Conservation (phyloP, 805 yeast genomes). For the Lachancea sp. region DNA sequence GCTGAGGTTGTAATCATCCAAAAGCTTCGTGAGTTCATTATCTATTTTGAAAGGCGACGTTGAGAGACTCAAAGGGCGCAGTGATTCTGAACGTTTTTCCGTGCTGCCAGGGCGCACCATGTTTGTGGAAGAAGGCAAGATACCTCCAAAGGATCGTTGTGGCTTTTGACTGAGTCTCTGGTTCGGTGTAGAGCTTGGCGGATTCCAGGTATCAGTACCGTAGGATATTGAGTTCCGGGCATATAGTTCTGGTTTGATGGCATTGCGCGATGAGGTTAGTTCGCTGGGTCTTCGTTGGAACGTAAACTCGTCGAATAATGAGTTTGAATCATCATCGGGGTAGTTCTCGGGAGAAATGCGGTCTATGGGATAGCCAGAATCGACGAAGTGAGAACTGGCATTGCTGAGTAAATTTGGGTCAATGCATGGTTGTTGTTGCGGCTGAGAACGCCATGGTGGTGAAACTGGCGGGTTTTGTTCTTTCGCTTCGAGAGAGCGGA, state of each 20-base stretch:
- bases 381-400: slow-evolving; percentile 13
- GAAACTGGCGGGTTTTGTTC: slow-evolving; percentile 3
- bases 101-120: slow-evolving; percentile 4
- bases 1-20: slow-evolving; percentile 24
- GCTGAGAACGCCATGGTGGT: neutral
- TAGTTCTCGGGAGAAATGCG: slow-evolving; percentile 6
- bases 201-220: slow-evolving; percentile 26
- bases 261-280: slow-evolving; percentile 12
- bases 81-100: slow-evolving; percentile 3
- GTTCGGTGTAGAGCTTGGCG: slow-evolving; percentile 10
- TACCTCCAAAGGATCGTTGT: slow-evolving; percentile 4
- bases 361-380: slow-evolving; percentile 8
- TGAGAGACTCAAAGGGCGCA: neutral
- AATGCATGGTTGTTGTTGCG: slow-evolving; percentile 13
- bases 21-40: slow-evolving; percentile 21
- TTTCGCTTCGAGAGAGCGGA: neutral
- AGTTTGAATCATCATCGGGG: slow-evolving; percentile 8
- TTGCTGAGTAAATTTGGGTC: slow-evolving; percentile 18
- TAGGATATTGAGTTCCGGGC: slow-evolving; percentile 29
- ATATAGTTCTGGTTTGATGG: slow-evolving; percentile 11
- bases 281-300: slow-evolving; percentile 22
- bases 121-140: slow-evolving; percentile 1
- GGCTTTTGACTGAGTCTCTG: neutral
- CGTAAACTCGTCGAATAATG: slow-evolving; percentile 15
- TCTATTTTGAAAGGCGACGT: slow-evolving; percentile 15